Evolutionary conservation across 129 eudicot species (phyloP), one percentile per base, ranked within the genome.

Genomic region (Heracleum sosnowskyi): DNA sequence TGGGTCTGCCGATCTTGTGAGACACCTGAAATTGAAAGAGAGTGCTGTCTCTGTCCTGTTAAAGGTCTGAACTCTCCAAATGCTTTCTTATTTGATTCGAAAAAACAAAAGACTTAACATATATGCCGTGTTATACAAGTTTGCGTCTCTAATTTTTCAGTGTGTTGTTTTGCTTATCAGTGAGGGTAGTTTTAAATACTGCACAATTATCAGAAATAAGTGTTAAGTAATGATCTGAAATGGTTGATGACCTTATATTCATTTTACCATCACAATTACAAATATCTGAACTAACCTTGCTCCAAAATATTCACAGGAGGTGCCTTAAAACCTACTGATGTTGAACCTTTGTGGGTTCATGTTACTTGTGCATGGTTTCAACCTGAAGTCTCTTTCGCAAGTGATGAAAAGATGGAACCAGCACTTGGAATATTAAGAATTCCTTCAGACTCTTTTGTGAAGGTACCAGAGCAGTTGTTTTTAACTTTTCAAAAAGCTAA

Each of bases 301-400:
- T 41, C 47, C 76, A 37, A 68, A 35, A 70, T 34, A 24, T 49
- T 41, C 47, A 75, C 76, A 92, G 99, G 99, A 39, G 99, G 99
- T 84, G 96, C 97, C 75, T 47, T 95, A 80, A 95, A 95, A 81
- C 92, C 99, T 69, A 90, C 99, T 28, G 97, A 92, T 91, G 82
- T 95, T 79, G 87, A 83, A 20, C 91, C 97, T 17, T 76, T 95
- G 31, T 95, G 99, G 99, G 99, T 95, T 78, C 99, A 95, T 78
- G 88, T 95, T 57, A 95, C 99, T 17, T 95, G 99, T 74, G 99
- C 99, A 39, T 95, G 99, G 99, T 91, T 95, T 85, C 90, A 91
- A 55, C 99, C 99, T 69, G 96, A 95, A 83, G 96, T 95, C 82
- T 92, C 90, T 63, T 95, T 95, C 77, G 91, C 94, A 62, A 95